Percentiles rank a stretch among this genome's conserved stretches.
Evolutionary conservation across 495 filamentous ascomycete species (phyloP).

Genomic region (Corynascus novoguineensis): DNA sequence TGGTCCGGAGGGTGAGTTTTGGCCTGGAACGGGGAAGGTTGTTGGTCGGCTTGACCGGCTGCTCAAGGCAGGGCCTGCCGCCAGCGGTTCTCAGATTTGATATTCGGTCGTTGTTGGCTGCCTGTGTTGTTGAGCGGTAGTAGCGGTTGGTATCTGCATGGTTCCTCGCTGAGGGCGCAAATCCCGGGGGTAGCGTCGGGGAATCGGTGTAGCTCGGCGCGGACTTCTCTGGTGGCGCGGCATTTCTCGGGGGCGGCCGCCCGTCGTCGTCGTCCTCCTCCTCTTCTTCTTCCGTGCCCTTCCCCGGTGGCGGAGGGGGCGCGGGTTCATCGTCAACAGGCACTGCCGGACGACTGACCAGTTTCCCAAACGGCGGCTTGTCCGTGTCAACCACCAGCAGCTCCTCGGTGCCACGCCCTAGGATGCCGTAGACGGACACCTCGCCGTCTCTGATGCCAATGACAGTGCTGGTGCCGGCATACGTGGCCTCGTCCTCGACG

Average conservation of each 20-base stretch:
- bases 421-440: conserved; percentile 59
- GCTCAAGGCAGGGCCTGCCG: too few relatives aligned
- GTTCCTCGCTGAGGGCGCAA: background rate
- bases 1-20: conserved; percentile 9
- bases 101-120: background rate
- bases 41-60: background rate
- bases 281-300: background rate
- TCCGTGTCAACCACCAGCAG: conserved; percentile 61
- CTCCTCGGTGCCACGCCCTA: conserved; percentile 60
- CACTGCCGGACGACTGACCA: conserved; percentile 20
- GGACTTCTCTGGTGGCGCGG: background rate
- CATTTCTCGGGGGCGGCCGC: background rate
- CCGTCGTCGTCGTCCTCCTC: conserved; percentile 1
- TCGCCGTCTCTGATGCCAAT: conserved; percentile 66
- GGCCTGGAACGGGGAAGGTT: background rate
- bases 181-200: background rate
- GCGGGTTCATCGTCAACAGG: background rate
- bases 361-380: conserved; percentile 24
- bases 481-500: conserved; percentile 60
- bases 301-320: background rate
- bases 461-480: conserved; percentile 86
- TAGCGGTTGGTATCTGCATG: background rate
- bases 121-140: background rate
- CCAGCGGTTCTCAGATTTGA: background rate
- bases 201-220: background rate